A percentile compares a stretch with the other conserved stretches of the same genome.
phyloP scores from a whole-genome alignment of 2,329 filamentous ascomycete genomes.

The Bipolaris victoriae region DNA sequence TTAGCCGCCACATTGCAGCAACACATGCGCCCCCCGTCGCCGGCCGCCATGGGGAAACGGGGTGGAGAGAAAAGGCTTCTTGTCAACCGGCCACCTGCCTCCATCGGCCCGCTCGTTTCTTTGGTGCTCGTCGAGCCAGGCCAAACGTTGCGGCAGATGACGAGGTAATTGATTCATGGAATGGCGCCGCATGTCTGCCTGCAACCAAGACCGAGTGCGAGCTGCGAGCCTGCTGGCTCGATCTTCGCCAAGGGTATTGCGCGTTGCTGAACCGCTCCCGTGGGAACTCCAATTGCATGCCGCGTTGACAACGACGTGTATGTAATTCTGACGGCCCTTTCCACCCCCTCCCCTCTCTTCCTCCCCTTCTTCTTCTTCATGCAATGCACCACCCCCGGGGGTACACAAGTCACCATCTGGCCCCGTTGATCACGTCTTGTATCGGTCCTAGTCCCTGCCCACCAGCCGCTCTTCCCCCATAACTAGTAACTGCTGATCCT shows the following conservation, averaged over 20 bases:
- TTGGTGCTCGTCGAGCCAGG: neutral
- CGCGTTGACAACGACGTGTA: neutral
- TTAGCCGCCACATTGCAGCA: slow-evolving; percentile 22
- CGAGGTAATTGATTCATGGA: slow-evolving; percentile 19
- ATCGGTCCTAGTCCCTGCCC: slow-evolving; percentile 32
- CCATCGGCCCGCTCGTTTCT: neutral
- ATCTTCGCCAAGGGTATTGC: slow-evolving; percentile 27
- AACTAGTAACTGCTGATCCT: slow-evolving; percentile 22
- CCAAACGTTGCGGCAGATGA: neutral
- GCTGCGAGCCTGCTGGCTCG: slow-evolving; percentile 11
- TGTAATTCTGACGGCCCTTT: neutral
- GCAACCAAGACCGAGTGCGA: slow-evolving; percentile 16
- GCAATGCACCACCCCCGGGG: slow-evolving; percentile 35
- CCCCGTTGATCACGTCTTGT: slow-evolving; percentile 39
- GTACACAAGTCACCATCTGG: slow-evolving; percentile 25
- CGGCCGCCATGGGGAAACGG: slow-evolving; percentile 5
- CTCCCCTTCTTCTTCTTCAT: slow-evolving; percentile 20
- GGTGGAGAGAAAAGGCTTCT: neutral
- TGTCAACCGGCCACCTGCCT: neutral
- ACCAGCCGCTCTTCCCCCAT: slow-evolving; percentile 34
- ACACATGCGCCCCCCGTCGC: slow-evolving; percentile 5
- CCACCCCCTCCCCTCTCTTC: slow-evolving; percentile 6
- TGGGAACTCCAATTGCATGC: slow-evolving; percentile 22
- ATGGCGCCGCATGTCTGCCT: slow-evolving; percentile 3
- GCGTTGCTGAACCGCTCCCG: slow-evolving; percentile 28